Evolutionary conservation across 1,284 basidiomycete genomes (phyloP).

Genomic region (Kwoniella shivajii): DNA sequence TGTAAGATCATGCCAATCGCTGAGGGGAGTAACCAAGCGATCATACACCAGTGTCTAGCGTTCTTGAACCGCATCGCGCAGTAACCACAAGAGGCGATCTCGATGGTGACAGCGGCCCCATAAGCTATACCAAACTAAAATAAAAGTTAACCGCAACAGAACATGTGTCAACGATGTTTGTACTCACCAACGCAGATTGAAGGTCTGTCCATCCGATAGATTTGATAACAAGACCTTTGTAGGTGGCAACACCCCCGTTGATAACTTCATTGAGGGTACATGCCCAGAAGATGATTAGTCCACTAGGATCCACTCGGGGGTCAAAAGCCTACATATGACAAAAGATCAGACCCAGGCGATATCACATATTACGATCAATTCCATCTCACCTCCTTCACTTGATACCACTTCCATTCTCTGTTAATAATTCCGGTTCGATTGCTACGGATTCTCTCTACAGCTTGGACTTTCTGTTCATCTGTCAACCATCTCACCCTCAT

Average conservation of each 20-base stretch:
- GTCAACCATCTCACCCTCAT: conserved; percentile 30
- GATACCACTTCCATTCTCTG: conserved; percentile 37
- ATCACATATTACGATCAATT: no score
- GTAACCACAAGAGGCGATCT: conserved; percentile 9
- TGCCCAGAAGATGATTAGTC: conserved; percentile 4
- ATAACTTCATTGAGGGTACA: conserved; percentile 9
- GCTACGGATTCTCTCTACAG: conserved; percentile 41
- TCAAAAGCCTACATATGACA: conserved; percentile 6
- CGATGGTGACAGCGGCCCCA: conserved; percentile 10
- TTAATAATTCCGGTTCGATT: conserved; percentile 40
- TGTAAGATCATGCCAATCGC: conserved; percentile 13
- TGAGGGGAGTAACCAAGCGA: conserved; percentile 5
- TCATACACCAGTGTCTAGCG: conserved; percentile 8
- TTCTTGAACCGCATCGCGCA: conserved; percentile 9
- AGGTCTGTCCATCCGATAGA: conserved; percentile 9
- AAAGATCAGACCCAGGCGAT: no score
- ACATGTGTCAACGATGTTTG: neutral
- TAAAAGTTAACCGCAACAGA: neutral
- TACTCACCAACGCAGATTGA: conserved; percentile 7
- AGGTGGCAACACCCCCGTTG: conserved; percentile 10
- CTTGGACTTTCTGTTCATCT: conserved; percentile 37
- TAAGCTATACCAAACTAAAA: conserved; percentile 11
- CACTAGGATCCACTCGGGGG: conserved; percentile 7
- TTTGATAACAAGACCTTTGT: conserved; percentile 11
- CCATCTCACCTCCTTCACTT: conserved; percentile 34